phyloP scores from a whole-genome alignment of 228 moss, liverwort and hornwort species.

The Sphagnum magellanicum region DNA sequence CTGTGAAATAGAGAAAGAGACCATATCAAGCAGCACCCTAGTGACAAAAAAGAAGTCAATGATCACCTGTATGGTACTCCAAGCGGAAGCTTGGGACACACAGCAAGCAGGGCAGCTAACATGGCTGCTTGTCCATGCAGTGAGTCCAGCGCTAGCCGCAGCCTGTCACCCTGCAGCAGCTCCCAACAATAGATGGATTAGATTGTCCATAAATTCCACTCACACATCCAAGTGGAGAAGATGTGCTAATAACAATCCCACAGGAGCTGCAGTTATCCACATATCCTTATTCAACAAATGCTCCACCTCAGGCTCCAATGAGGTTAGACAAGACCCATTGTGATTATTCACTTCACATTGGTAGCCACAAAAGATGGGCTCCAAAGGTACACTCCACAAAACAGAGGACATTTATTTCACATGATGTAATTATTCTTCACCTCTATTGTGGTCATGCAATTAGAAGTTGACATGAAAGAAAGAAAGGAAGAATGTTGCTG shows the following conservation, averaged over 20 bases:
- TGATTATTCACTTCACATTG: no score
- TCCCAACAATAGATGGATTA: conserved; percentile 94
- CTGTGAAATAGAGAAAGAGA: neutral
- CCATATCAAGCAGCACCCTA: neutral
- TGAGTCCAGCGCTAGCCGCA: conserved; percentile 96
- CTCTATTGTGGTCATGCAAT: neutral
- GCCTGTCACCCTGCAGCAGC: conserved; percentile 98
- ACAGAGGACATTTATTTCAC: no score
- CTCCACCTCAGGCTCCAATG: no score
- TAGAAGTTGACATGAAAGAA: neutral
- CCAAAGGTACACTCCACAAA: no score
- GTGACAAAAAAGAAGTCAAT: neutral
- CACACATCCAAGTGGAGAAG: conserved; percentile 80
- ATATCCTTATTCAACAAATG: no score
- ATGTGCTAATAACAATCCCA: neutral
- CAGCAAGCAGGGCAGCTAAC: conserved; percentile 90
- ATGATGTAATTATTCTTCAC: no score
- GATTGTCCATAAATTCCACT: conserved; percentile 91
- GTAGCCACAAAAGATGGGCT: no score
- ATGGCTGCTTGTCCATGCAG: conserved; percentile 98
- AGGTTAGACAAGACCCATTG: no score
- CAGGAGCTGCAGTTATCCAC: no score
- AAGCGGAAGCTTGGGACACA: conserved; percentile 83
- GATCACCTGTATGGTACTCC: conserved; percentile 90
- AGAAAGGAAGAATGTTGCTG: neutral